Percentiles rank a stretch among this genome's conserved stretches.
Conservation (phyloP, 306 rosid genomes). For the Vigna hirtella region DNA sequence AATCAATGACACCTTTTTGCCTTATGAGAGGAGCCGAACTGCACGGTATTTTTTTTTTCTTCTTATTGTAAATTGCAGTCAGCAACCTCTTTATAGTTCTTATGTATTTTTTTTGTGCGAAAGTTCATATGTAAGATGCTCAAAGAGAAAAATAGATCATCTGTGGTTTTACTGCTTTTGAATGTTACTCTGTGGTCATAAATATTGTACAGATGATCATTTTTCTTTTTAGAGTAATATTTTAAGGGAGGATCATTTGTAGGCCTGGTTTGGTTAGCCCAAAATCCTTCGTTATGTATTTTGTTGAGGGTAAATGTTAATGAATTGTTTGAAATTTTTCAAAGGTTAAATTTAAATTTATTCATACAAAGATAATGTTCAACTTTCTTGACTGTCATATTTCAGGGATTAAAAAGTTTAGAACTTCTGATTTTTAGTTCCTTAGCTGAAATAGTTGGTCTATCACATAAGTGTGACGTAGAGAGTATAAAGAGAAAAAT, state of each 20-base stretch:
- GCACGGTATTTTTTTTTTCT: constrained; percentile 45
- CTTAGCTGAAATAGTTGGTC: constrained; percentile 42
- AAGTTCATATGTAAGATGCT: constrained; percentile 40
- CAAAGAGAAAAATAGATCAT: constrained; percentile 23
- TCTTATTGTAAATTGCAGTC: constrained; percentile 50
- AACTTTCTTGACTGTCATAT: constrained; percentile 34
- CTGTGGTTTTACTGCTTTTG: constrained; percentile 21
- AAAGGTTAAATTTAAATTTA: constrained; percentile 10
- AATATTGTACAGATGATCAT: constrained; percentile 30
- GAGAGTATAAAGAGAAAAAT: constrained; percentile 26
- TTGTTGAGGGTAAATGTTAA: constrained; percentile 31
- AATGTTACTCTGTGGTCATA: constrained; percentile 7
- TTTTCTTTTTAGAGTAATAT: constrained; percentile 36
- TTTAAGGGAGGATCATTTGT: constrained; percentile 38
- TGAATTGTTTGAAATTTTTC: constrained; percentile 44
- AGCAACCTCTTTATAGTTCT: constrained; percentile 46
- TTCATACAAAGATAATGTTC: constrained; percentile 28
- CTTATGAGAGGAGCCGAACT: constrained; percentile 41
- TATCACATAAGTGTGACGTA: constrained; percentile 28
- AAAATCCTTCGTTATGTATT: constrained; percentile 16
- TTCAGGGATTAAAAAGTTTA: neutral
- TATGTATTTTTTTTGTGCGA: constrained; percentile 12
- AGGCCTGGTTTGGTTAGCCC: constrained; percentile 32
- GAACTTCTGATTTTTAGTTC: constrained; percentile 25
- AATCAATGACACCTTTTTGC: constrained; percentile 52